Conservation (phyloP, 176 grass and related monocot genomes). For the Ensete glaucum region DNA sequence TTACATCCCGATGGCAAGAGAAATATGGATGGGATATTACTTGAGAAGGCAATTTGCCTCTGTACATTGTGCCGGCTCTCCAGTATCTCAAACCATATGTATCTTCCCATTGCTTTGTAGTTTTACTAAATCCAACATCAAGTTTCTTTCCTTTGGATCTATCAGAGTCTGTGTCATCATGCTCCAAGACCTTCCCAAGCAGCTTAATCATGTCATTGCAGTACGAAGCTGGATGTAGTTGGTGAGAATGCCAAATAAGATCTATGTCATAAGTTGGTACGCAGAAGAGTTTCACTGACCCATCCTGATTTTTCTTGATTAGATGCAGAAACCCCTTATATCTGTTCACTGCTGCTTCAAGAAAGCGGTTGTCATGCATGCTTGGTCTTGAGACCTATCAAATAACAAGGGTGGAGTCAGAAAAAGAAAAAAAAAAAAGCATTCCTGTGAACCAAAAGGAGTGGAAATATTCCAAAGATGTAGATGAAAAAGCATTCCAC, state of each 20-base stretch:
- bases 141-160: conserved; percentile 84
- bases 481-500: too few species aligned
- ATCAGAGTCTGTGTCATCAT: conserved; percentile 86
- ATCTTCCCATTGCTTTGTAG: conserved; percentile 64
- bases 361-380: conserved; percentile 42
- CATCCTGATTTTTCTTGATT: conserved; percentile 79
- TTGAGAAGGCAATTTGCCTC: conserved; percentile 51
- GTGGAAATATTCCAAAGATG: not conserved
- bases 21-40: conserved; percentile 27
- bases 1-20: conserved; percentile 6
- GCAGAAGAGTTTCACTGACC: conserved; percentile 50
- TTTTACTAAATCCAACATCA: conserved; percentile 59
- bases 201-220: conserved; percentile 57
- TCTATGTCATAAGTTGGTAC: conserved; percentile 90
- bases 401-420: conserved; percentile 7
- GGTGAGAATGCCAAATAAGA: conserved; percentile 92
- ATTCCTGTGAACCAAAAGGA: not conserved
- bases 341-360: conserved; percentile 67
- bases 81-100: conserved; percentile 78
- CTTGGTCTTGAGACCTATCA: conserved; percentile 55
- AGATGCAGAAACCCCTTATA: conserved; percentile 87
- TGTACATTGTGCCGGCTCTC: conserved; percentile 77
- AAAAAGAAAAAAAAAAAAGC: not conserved
- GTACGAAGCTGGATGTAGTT: conserved; percentile 62
- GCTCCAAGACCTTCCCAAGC: conserved; percentile 74